Base-by-base conservation (phyloP, 257 asterid genomes). In the Gardenia jasminoides region DNA sequence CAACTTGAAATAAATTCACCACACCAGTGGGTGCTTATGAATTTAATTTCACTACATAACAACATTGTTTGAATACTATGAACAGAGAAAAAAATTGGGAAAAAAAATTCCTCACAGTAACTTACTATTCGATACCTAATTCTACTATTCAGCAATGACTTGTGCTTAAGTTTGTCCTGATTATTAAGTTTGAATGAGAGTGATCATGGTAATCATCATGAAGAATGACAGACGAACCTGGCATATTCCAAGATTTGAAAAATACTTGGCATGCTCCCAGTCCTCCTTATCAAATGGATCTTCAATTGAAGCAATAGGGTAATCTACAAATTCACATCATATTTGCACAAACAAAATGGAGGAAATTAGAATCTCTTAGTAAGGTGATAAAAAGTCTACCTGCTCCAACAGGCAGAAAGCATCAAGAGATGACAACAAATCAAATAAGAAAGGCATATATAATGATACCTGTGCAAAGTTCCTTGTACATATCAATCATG, bases 221-320 rank as follows among this genome's bases (percentile, higher is more conserved):
- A 67, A 72, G 81, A 82, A 80, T 78, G 81, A 46, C 30, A 81
- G 71, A 71, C 86, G 77, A 83, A 93, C 98, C 99, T 96, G 97
- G 92, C 97, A 96, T 69, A 90, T 79, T 80, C 94, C 97, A 52
- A 92, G 96, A 80, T 81, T 81, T 71, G 93, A 78, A 77, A 96
- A 90, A 79, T 81, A 67, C 86, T 96, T 96, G 74, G 90, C 89
- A 80, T 91, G 97, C 79, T 92, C 97, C 99, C 99, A 96, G 67
- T 96, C 99, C 87, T 96, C 99, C 87, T 96, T 96, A 91, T 96
- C 99, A 85, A 93, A 96, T 84, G 99, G 98, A 87, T 92, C 99
- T 90, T 92, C 97, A 86, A 96, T 91, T 67, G 99, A 96, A 76
- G 89, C 95, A 76, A 96, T 87, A 41, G 97, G 97, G 87, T 93